phyloP scores from a whole-genome alignment of 2,329 filamentous ascomycete genomes.

The Hypomyces rosellus region DNA sequence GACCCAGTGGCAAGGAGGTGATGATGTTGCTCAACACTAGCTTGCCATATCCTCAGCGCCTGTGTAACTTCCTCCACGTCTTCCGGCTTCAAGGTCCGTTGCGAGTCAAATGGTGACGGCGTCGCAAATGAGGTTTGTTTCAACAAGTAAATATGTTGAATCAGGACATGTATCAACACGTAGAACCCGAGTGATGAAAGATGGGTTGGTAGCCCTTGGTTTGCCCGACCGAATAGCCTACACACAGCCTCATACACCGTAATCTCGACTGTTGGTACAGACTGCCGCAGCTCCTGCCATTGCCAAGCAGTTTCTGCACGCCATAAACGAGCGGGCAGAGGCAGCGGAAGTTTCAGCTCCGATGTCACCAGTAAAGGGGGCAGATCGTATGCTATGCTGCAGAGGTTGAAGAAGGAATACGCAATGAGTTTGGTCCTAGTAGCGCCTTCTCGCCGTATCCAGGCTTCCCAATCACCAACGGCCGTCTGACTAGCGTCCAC shows the following conservation, averaged over 20 bases:
- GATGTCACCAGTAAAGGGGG: constrained; percentile 52
- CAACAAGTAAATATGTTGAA: constrained; percentile 66
- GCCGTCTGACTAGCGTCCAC: constrained; percentile 41
- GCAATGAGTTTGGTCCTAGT: constrained; percentile 55
- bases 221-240: constrained; percentile 46
- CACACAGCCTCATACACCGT: constrained; percentile 52
- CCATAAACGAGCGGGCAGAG: constrained; percentile 51
- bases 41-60: constrained; percentile 52
- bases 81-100: constrained; percentile 45
- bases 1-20: constrained; percentile 45
- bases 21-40: constrained; percentile 51
- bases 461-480: constrained; percentile 50
- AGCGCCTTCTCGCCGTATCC: constrained; percentile 51
- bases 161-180: constrained; percentile 62
- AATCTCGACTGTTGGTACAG: constrained; percentile 44
- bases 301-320: constrained; percentile 51
- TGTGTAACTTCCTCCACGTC: constrained; percentile 52
- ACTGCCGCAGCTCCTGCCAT: constrained; percentile 52
- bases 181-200: constrained; percentile 62
- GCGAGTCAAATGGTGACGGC: constrained; percentile 42
- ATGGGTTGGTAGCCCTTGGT: constrained; percentile 41
- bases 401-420: constrained; percentile 58
- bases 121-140: constrained; percentile 54
- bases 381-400: constrained; percentile 56
- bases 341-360: constrained; percentile 50